phyloP scores from a whole-genome alignment of 2,329 filamentous ascomycete genomes.

The Microcyclosporella mali region DNA sequence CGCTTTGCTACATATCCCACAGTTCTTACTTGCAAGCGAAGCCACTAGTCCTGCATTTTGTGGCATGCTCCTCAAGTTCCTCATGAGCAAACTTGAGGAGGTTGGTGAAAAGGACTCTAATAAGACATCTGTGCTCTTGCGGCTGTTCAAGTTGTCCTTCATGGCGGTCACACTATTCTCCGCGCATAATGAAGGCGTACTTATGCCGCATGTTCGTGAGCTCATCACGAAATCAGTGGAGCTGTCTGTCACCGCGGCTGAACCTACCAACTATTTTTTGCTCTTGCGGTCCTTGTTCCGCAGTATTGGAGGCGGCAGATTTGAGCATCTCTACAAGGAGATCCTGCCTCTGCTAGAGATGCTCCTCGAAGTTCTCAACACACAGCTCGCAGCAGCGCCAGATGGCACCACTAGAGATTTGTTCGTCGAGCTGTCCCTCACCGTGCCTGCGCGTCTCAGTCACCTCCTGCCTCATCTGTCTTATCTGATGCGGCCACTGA shows the following conservation, averaged over 20 bases:
- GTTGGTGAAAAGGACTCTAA: conserved; percentile 88
- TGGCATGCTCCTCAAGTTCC: conserved; percentile 92
- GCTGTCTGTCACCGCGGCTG: conserved; percentile 87
- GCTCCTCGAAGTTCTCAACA: conserved; percentile 95
- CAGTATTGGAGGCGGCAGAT: conserved; percentile 94
- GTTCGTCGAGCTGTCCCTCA: conserved; percentile 94
- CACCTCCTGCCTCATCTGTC: conserved; percentile 92
- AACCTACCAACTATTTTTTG: conserved; percentile 98
- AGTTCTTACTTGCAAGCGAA: conserved; percentile 98
- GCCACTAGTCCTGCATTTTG: conserved; percentile 96
- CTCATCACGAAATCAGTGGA: conserved; percentile 98
- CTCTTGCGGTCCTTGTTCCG: conserved; percentile 86
- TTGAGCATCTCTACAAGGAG: conserved; percentile 97
- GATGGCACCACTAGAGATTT: conserved; percentile 88
- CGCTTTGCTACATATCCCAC: conserved; percentile 85
- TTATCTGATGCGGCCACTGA: conserved; percentile 93
- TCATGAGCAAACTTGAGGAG: conserved; percentile 94
- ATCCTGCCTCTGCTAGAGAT: conserved; percentile 94
- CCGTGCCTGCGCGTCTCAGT: conserved; percentile 87
- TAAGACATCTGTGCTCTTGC: conserved; percentile 84
- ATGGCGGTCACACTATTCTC: conserved; percentile 99
- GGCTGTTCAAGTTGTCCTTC: conserved; percentile 96
- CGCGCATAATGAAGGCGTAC: conserved; percentile 86
- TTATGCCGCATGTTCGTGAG: conserved; percentile 91
- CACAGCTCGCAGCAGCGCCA: conserved; percentile 79